Evolutionary conservation across 495 filamentous ascomycete species (phyloP).

Genomic region (Daldinia grandis): DNA sequence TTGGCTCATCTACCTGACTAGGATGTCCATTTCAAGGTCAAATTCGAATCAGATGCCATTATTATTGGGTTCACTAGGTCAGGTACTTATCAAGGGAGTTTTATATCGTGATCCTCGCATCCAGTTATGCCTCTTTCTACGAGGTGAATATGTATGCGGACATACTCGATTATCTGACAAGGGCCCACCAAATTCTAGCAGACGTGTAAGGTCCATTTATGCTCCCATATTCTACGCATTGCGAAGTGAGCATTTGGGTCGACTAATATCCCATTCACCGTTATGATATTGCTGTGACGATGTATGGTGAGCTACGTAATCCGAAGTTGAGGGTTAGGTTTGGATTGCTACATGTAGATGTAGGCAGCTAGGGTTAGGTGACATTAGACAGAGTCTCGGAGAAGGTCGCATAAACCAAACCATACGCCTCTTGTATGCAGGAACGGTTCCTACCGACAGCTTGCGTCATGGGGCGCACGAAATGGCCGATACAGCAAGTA

Average conservation of each 20-base stretch:
- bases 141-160: not conserved
- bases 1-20: conserved; percentile 24
- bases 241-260: not conserved
- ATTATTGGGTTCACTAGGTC: not conserved
- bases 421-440: conserved; percentile 11
- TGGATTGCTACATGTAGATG: too few relatives aligned
- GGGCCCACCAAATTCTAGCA: not conserved
- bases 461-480: conserved; percentile 30
- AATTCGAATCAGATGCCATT: conserved; percentile 2
- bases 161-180: not conserved
- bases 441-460: conserved; percentile 14
- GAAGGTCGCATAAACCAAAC: conserved; percentile 13
- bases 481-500: conserved; percentile 1
- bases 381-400: not conserved
- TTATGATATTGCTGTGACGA: not conserved
- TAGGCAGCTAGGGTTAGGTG: not conserved
- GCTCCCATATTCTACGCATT: not conserved
- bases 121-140: not conserved
- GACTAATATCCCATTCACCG: not conserved
- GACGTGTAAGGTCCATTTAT: not conserved
- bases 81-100: conserved; percentile 10
- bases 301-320: not conserved
- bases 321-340: not conserved
- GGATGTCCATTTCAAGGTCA: conserved; percentile 10
- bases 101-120: not conserved